Evolutionary conservation across 805 yeast genomes (phyloP), one percentile per base, ranked within the genome.

Genomic region (Kodamaea laetipori): DNA sequence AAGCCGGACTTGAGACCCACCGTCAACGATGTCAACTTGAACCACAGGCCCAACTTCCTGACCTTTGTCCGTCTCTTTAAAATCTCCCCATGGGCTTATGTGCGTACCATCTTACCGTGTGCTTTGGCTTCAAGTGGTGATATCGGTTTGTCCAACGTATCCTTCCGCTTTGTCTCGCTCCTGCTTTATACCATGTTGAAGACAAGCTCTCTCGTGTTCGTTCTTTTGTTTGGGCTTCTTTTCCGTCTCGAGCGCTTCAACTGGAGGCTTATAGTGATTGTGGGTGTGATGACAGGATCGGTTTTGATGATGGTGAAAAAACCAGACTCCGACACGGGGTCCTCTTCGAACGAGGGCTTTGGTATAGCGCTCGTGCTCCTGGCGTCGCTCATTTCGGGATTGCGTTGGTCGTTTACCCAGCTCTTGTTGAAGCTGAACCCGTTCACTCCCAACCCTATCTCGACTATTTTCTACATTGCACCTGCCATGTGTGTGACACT

Each of bases 401-500:
- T 94, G 40, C 77, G 99, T 50, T 94, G 99, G 99, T 92, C 96
- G 1, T 78, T 90, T 48, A 90, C 98, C 1, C 98, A 94, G 58
- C 62, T 94, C 16, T 73, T 92, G 26, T 67, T 94, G 39, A 84
- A 77, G 51, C 74, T 69, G 34, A 81, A 81, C 50, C 72, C 70
- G 19, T 66, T 80, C 41, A 78, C 82, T 4, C 76, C 77, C 28
- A 83, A 90, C 57, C 95, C 99, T 2, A 80, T 94, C 13, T 73
- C 84, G 30, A 88, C 97, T 6, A 90, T 94, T 33, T 72, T 86
- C 52, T 87, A 86, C 58, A 66, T 94, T 12, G 80, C 96, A 0
- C 98, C 99, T 1, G 73, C 85, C 6, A 92, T 90, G 94, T 81
- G 83, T 45, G 38, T 77, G 1, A 66, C 79, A 0, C 67, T 94